These are phyloP conservation scores for Ensete glaucum DNA, from an alignment of 176 grass and related monocot species.

Conservation along the genomic window DNA sequence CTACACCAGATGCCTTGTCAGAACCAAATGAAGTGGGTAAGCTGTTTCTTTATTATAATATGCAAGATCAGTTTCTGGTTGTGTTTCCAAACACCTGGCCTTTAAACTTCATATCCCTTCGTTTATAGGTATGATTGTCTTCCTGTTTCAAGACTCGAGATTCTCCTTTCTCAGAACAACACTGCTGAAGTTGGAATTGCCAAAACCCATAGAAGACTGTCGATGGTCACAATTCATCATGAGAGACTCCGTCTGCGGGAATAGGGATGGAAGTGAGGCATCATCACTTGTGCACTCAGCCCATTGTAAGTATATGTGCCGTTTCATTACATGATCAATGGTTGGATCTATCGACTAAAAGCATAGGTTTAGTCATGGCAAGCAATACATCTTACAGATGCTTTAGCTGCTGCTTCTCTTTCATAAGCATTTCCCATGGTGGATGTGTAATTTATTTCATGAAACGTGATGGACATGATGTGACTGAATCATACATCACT, in stretches of 20 bases:
- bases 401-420: too few species aligned
- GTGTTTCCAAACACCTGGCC: not conserved
- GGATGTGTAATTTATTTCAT: too few species aligned
- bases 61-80: not conserved
- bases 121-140: not conserved
- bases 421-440: too few species aligned
- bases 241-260: not conserved
- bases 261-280: too few species aligned
- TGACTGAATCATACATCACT: too few species aligned
- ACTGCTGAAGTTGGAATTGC: not conserved
- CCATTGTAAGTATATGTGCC: too few species aligned
- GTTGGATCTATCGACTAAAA: too few species aligned
- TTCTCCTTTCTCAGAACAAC: not conserved
- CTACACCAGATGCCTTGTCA: not conserved
- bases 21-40: constrained; percentile 47
- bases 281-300: too few species aligned
- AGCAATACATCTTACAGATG: too few species aligned
- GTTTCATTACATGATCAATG: too few species aligned
- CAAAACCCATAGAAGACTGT: not conserved
- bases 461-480: too few species aligned
- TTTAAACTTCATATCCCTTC: not conserved
- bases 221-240: not conserved
- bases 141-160: not conserved
- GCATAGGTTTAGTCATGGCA: too few species aligned
- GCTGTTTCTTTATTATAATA: constrained; percentile 1